Conservation (phyloP, 208 protist species). For the Borovskyia barvae region DNA sequence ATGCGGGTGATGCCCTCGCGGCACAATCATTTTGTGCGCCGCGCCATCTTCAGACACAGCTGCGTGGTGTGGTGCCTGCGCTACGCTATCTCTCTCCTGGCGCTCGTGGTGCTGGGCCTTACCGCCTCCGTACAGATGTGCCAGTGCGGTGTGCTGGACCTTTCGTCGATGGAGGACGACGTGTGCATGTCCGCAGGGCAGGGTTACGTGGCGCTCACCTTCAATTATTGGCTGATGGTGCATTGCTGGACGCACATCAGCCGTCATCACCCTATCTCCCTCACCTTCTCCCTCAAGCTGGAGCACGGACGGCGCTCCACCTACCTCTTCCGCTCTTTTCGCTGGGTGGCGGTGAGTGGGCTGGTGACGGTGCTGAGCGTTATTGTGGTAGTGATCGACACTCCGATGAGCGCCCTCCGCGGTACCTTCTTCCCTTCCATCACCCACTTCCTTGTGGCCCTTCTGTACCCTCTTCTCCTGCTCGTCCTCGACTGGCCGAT, state of each 20-base stretch:
- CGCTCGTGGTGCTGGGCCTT: slow-evolving; percentile 67
- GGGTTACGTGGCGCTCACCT: slow-evolving; percentile 77
- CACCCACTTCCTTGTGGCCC: slow-evolving; percentile 51
- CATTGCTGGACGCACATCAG: slow-evolving; percentile 91
- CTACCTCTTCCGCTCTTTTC: slow-evolving; percentile 73
- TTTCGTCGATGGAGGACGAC: slow-evolving; percentile 33
- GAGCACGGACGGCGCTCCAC: slow-evolving; percentile 63
- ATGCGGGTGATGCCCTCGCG: slow-evolving; percentile 85
- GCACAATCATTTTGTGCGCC: slow-evolving; percentile 85
- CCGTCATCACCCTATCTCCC: slow-evolving; percentile 74
- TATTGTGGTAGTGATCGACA: slow-evolving; percentile 49
- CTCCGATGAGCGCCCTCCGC: slow-evolving; percentile 17
- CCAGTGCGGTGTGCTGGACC: slow-evolving; percentile 29
- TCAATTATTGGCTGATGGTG: slow-evolving; percentile 90
- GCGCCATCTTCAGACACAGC: slow-evolving; percentile 80
- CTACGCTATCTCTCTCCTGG: slow-evolving; percentile 65
- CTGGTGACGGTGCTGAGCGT: slow-evolving; percentile 58
- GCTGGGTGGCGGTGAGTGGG: slow-evolving; percentile 57
- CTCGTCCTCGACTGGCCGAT: slow-evolving; percentile 76
- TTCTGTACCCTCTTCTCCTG: slow-evolving; percentile 69
- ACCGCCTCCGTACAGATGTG: slow-evolving; percentile 48
- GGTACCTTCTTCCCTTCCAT: slow-evolving; percentile 61
- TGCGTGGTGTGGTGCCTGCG: slow-evolving; percentile 76
- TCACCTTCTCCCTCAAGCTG: slow-evolving; percentile 64
- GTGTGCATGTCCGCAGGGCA: slow-evolving; percentile 52